These are phyloP conservation scores for Salix suchowensis DNA, from an alignment of 345 rosid species.

Conservation along the genomic window DNA sequence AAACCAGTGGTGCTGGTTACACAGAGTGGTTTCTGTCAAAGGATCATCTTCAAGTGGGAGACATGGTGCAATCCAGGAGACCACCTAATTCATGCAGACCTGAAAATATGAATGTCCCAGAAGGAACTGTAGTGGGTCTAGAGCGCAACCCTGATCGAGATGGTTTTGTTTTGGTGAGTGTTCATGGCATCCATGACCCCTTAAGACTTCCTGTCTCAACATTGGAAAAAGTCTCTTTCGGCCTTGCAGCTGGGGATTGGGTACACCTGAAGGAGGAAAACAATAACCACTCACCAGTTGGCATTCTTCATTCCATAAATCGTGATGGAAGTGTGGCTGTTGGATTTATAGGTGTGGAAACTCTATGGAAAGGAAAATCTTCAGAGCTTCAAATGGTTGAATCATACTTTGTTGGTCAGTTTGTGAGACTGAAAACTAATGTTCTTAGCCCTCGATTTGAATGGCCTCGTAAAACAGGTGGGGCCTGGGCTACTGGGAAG, in stretches of 20 bases:
- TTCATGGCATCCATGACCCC: constrained; percentile 81
- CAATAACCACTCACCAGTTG: constrained; percentile 71
- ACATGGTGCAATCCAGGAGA: constrained; percentile 82
- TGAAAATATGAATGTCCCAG: constrained; percentile 77
- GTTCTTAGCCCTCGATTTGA: constrained; percentile 75
- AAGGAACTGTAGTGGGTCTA: constrained; percentile 74
- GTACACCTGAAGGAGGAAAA: constrained; percentile 68
- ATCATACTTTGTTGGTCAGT: constrained; percentile 65
- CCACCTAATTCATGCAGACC: constrained; percentile 52
- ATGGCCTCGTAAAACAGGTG: constrained; percentile 67
- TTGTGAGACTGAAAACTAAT: constrained; percentile 58
- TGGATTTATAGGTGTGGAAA: constrained; percentile 71
- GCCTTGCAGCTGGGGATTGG: constrained; percentile 92
- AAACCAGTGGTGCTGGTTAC: constrained; percentile 40
- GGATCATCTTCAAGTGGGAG: constrained; percentile 69
- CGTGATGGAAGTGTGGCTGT: constrained; percentile 65
- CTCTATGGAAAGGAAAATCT: constrained; percentile 71
- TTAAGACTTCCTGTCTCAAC: constrained; percentile 60
- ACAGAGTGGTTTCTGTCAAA: constrained; percentile 81
- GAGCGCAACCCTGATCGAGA: constrained; percentile 47
- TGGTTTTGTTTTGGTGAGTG: constrained; percentile 75
- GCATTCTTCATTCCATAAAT: constrained; percentile 70
- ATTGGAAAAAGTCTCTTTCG: constrained; percentile 66
- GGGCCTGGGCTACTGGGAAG: constrained; percentile 79
- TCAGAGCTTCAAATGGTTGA: constrained; percentile 83